Base-by-base conservation (phyloP, 805 yeast genomes). In the Candida krabiensis region DNA sequence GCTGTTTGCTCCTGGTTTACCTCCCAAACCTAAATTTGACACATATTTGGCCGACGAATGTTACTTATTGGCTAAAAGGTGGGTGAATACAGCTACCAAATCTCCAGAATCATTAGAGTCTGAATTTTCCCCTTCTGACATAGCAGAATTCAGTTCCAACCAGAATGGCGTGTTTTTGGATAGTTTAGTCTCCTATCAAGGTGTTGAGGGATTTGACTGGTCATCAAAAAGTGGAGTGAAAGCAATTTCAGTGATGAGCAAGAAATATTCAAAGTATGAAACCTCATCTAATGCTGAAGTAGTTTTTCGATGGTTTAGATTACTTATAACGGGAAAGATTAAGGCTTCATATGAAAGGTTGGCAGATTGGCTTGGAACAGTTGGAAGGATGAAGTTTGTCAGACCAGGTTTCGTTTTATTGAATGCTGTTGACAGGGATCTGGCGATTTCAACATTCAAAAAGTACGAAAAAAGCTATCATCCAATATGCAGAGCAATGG, bases 331-430 rank as follows among this genome's bases (percentile, higher is more conserved):
- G 0, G 83, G 83, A 21, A 65, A 70, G 19, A 64, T 77, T 38
- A 44, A 56, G 9, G 60, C 68, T 23, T 66, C 67, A 35, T 75
- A 82, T 58, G 64, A 63, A 40, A 64, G 63, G 30, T 66, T 89
- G 31, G 88, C 95, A 3, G 77, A 78, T 37, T 89, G 96, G 96
- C 71, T 89, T 38, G 95, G 91, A 9, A 80, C 90, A 2, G 93
- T 89, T 16, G 96, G 96, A 15, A 77, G 96, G 69, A 89, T 89
- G 96, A 89, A 89, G 67, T 89, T 82, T 56, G 96, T 86, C 18
- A 76, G 96, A 61, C 96, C 96, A 21, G 87, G 93, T 4, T 88
- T 79, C 64, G 72, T 78, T 30, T 64, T 81, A 43, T 69, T 89
- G 45, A 75, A 78, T 54, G 54, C 64, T 5, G 91, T 82, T 17